Evolutionary conservation across 371 early-diverging fungal genomes (phyloP).

Genomic region (Phascolomyces articulosus): DNA sequence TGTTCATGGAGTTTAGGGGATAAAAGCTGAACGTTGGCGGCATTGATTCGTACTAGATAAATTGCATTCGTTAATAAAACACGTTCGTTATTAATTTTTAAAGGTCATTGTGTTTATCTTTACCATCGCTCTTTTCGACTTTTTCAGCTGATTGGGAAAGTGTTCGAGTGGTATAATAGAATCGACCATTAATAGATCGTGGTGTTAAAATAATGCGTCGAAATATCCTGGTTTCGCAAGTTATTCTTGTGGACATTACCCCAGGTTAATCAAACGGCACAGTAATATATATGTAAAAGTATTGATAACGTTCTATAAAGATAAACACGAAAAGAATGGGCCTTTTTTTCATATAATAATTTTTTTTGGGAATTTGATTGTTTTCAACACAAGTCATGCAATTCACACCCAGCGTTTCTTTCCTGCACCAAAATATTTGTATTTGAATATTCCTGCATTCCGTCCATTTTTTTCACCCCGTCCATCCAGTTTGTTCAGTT

Average conservation of each 20-base stretch:
- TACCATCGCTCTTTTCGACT: not conserved
- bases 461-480: not conserved
- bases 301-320: too few relatives aligned
- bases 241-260: not conserved
- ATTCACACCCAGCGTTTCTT: too few relatives aligned
- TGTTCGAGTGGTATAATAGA: not conserved
- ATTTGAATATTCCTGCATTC: too few relatives aligned
- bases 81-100: not conserved
- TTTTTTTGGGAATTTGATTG: too few relatives aligned
- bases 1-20: conserved; percentile 48
- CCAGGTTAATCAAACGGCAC: not conserved
- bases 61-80: not conserved
- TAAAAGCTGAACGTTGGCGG: conserved; percentile 61
- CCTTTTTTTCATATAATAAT: too few relatives aligned
- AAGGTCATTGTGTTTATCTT: not conserved
- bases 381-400: too few relatives aligned
- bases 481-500: not conserved
- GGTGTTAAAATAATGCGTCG: not conserved
- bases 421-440: too few relatives aligned
- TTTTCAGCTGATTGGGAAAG: not conserved
- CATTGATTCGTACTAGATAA: conserved; percentile 35
- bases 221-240: not conserved
- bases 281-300: too few relatives aligned
- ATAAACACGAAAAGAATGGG: too few relatives aligned
- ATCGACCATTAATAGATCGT: not conserved